phyloP scores from a whole-genome alignment of 441 rosid species.

The Hura crepitans region DNA sequence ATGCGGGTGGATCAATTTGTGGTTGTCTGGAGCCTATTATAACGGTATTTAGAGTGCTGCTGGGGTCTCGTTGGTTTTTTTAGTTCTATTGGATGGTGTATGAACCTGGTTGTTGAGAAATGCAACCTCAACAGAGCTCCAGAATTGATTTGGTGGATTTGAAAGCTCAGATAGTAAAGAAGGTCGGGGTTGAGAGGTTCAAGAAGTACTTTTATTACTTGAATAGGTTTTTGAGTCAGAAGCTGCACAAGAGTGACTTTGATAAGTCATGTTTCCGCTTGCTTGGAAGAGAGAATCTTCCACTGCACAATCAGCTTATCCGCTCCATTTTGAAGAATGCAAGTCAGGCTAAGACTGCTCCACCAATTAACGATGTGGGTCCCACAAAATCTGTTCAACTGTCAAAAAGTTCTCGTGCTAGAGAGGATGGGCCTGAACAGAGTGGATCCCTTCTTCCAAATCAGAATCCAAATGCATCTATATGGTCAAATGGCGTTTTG shows the following conservation, averaged over 20 bases:
- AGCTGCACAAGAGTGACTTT: conserved; percentile 62
- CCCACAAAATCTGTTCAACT: conserved; percentile 38
- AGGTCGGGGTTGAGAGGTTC: conserved; percentile 62
- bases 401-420: conserved; percentile 37
- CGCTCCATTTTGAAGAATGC: conserved; percentile 64
- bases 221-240: conserved; percentile 60
- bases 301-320: conserved; percentile 67
- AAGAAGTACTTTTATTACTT: conserved; percentile 56
- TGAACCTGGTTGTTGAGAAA: conserved; percentile 47
- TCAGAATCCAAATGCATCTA: conserved; percentile 47
- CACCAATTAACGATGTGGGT: conserved; percentile 38
- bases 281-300: conserved; percentile 71
- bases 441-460: conserved; percentile 41
- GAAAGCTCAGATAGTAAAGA: conserved; percentile 58
- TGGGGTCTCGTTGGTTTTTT: conserved; percentile 21
- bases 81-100: conserved; percentile 44
- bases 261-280: conserved; percentile 54
- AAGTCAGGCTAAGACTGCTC: conserved; percentile 47
- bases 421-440: conserved; percentile 59
- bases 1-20: conserved; percentile 35
- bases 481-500: conserved; percentile 75
- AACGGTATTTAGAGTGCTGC: conserved; percentile 24
- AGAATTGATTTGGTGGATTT: conserved; percentile 64
- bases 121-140: conserved; percentile 65
- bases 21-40: conserved; percentile 31